phyloP scores from a whole-genome alignment of 192 early-diverging fungal species.

The Dissophora ornata region DNA sequence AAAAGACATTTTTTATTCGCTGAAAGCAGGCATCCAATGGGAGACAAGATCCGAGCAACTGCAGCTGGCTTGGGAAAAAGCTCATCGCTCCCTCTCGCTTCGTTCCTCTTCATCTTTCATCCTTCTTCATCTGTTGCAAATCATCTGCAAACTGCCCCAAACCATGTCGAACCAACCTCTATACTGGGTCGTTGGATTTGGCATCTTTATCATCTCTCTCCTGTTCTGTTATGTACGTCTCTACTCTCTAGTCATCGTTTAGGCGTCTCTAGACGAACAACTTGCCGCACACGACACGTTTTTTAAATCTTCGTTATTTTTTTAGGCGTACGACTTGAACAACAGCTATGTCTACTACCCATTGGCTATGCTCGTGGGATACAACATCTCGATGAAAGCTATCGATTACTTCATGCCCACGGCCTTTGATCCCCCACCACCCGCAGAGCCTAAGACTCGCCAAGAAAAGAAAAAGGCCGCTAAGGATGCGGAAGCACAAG shows the following conservation, averaged over 20 bases:
- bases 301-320: too few relatives aligned
- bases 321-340: constrained; percentile 40
- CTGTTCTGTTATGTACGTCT: constrained; percentile 45
- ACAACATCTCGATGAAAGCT: constrained; percentile 25
- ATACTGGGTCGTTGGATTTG: constrained; percentile 23
- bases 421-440: constrained; percentile 36
- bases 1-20: too few relatives aligned
- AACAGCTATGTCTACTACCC: constrained; percentile 44
- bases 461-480: constrained; percentile 51
- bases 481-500: constrained; percentile 30
- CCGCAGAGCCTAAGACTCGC: constrained; percentile 33
- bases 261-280: too few relatives aligned
- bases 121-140: neutral
- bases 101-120: too few relatives aligned
- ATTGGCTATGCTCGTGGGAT: constrained; percentile 31
- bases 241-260: too few relatives aligned
- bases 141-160: neutral
- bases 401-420: constrained; percentile 34
- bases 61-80: too few relatives aligned
- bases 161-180: constrained; percentile 36
- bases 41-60: neutral
- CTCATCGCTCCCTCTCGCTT: too few relatives aligned
- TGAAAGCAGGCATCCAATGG: neutral
- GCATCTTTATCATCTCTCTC: constrained; percentile 34
- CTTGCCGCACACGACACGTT: too few relatives aligned